Percentiles rank a stretch among this genome's conserved stretches.
Conservation (phyloP, 495 filamentous ascomycete species). For the Aspergillus kassunensis region DNA sequence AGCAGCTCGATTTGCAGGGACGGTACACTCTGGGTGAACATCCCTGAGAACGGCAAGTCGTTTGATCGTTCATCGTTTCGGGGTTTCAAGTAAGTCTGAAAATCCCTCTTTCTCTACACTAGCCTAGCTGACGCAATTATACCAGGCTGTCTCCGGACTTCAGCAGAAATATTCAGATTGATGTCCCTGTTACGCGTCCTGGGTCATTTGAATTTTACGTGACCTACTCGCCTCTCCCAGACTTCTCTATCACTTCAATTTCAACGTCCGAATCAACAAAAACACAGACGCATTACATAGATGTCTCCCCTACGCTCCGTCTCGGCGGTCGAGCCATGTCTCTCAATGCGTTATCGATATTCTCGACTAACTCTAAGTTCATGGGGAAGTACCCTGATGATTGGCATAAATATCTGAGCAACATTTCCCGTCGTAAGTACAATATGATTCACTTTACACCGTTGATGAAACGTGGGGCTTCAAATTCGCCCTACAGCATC, state of each 20-base stretch:
- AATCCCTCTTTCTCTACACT: not conserved
- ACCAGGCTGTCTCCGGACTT: constrained; percentile 83
- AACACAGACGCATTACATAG: constrained; percentile 82
- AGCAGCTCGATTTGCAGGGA: constrained; percentile 92
- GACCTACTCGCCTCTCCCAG: constrained; percentile 82
- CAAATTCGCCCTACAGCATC: constrained; percentile 96
- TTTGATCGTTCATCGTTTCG: constrained; percentile 76
- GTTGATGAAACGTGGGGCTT: constrained; percentile 78
- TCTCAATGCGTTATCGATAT: constrained; percentile 80
- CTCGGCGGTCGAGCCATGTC: constrained; percentile 67
- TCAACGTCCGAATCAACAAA: constrained; percentile 52
- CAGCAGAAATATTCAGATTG: constrained; percentile 84
- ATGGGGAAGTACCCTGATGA: constrained; percentile 86
- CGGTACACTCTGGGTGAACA: constrained; percentile 94
- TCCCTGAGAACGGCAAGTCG: constrained; percentile 67
- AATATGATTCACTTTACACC: constrained; percentile 99
- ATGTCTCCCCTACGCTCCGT: constrained; percentile 80
- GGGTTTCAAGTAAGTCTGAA: constrained; percentile 68
- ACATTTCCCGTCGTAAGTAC: constrained; percentile 85
- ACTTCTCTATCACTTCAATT: constrained; percentile 58
- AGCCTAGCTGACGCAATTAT: constrained; percentile 20
- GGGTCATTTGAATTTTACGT: constrained; percentile 96
- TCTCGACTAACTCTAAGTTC: constrained; percentile 96
- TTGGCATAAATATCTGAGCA: constrained; percentile 84
- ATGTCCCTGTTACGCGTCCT: constrained; percentile 75